A percentile compares a stretch with the other conserved stretches of the same genome.
These are phyloP conservation scores for Allomyces javanicus DNA, from an alignment of 192 early-diverging fungal species.

Conservation along the genomic window DNA sequence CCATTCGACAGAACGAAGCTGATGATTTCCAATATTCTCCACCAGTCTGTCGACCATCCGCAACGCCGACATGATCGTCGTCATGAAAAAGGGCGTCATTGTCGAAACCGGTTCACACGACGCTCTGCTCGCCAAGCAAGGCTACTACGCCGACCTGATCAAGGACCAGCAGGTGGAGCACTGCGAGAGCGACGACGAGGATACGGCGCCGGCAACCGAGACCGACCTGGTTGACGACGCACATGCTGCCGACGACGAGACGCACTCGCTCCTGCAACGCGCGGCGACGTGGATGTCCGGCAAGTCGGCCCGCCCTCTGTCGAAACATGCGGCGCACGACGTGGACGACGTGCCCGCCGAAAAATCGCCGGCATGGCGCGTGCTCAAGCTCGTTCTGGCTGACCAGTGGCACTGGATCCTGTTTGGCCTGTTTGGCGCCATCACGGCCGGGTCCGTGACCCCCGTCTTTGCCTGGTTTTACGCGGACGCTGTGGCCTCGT, in stretches of 20 bases:
- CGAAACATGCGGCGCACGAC: too few species aligned
- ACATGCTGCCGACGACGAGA: too few species aligned
- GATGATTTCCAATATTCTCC: too few species aligned
- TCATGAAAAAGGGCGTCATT: slow-evolving; percentile 12
- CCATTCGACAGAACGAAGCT: too few species aligned
- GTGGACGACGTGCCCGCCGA: neutral
- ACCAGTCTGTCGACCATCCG: slow-evolving; percentile 5
- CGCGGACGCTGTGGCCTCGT: neutral
- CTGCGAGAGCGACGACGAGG: slow-evolving; percentile 5
- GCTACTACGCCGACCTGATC: slow-evolving; percentile 14
- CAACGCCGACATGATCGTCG: slow-evolving; percentile 9
- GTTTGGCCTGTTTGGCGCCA: slow-evolving; percentile 37
- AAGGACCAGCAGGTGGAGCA: slow-evolving; percentile 9
- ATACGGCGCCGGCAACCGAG: neutral
- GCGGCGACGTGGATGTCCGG: too few species aligned
- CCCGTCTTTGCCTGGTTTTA: slow-evolving; percentile 56
- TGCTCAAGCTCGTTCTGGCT: slow-evolving; percentile 17
- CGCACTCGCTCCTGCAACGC: too few species aligned
- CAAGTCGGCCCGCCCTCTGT: too few species aligned
- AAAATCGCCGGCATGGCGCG: neutral
- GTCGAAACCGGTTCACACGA: slow-evolving; percentile 18
- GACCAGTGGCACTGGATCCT: slow-evolving; percentile 20
- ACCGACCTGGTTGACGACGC: too few species aligned
- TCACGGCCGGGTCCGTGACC: slow-evolving; percentile 51
- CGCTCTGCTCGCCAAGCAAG: slow-evolving; percentile 7